These are phyloP conservation scores for bread wheat (Triticum aestivum) DNA, from an alignment of 176 grass and related monocot species.

Conservation along the genomic window IWGSC_CS_RefSeq_v2.1 NC_057811.1:113046023-113046522, in stretches of 20 bases:
- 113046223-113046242: neutral
- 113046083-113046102: neutral
- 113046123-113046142: neutral
- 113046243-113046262: neutral
- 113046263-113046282: neutral
- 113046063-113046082: neutral
- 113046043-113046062: neutral
- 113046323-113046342: neutral
- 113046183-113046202: neutral
- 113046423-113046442: neutral
- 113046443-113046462: neutral
- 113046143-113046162: slow-evolving; percentile 1
- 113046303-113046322: neutral
- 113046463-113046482: neutral
- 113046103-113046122: neutral
- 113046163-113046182: neutral
- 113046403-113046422: neutral
- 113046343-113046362: neutral
- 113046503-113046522: too few relatives aligned
- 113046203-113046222: neutral
- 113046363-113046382: neutral
- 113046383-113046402: neutral
- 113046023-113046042: neutral
- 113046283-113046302: neutral
- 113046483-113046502: too few relatives aligned